A percentile compares a stretch with the other conserved stretches of the same genome.
Conservation (phyloP, 2,329 filamentous ascomycete genomes). For the Magnaporthiopsis incrustans region DNA sequence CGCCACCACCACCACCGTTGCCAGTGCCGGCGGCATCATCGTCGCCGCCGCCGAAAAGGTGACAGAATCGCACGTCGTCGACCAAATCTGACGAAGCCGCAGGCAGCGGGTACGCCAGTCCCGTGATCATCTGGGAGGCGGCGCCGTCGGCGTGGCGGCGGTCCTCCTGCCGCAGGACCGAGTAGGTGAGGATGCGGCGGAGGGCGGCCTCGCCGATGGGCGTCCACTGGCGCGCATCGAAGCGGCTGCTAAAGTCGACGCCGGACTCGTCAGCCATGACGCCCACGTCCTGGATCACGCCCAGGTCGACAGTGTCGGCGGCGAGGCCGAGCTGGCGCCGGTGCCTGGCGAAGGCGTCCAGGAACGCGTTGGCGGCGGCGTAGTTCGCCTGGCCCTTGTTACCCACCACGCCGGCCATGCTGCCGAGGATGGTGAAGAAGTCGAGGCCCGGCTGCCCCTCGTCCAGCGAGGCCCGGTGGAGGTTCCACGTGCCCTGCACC, state of each 20-base stretch:
- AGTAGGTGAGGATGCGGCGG: no score
- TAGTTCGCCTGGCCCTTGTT: conserved; percentile 26
- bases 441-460: conserved; percentile 24
- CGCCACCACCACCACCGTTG: no score
- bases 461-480: conserved; percentile 29
- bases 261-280: conserved; percentile 19
- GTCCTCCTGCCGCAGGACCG: no score
- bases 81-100: no score
- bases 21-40: no score
- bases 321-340: conserved; percentile 20
- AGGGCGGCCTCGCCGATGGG: no score
- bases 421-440: conserved; percentile 39
- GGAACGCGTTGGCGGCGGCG: conserved; percentile 25
- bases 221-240: no score
- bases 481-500: conserved; percentile 38
- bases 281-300: conserved; percentile 19
- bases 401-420: conserved; percentile 29
- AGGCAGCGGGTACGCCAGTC: no score
- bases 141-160: no score
- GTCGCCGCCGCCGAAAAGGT: no score
- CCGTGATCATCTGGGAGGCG: no score
- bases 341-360: conserved; percentile 22
- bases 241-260: neutral
- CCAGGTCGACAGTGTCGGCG: conserved; percentile 25
- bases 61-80: no score